Evolutionary conservation across 257 asterid genomes (phyloP).

Genomic region (Capsicum baccatum): DNA sequence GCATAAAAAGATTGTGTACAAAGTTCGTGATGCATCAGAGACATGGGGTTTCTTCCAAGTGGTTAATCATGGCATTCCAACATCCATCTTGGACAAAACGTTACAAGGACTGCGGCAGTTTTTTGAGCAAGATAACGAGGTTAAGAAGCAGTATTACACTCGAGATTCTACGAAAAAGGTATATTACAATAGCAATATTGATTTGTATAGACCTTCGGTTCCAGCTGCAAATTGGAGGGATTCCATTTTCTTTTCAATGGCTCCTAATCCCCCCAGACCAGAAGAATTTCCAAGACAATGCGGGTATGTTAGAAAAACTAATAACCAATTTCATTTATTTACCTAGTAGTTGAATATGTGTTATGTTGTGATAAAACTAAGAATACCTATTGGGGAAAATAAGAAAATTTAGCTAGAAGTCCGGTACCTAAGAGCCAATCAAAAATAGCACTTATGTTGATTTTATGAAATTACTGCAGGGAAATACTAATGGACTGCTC

Average conservation of each 20-base stretch:
- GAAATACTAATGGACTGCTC: slow-evolving; percentile 63
- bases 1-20: slow-evolving; percentile 42
- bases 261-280: slow-evolving; percentile 53
- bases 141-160: slow-evolving; percentile 57
- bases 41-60: slow-evolving; percentile 69
- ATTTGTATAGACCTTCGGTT: slow-evolving; percentile 48
- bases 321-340: neutral
- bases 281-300: slow-evolving; percentile 56
- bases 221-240: slow-evolving; percentile 64
- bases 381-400: neutral
- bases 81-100: slow-evolving; percentile 52
- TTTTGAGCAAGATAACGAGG: slow-evolving; percentile 57
- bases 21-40: slow-evolving; percentile 53
- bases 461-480: slow-evolving; percentile 39
- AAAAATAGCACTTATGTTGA: too few relatives aligned
- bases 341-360: neutral
- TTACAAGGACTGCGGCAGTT: slow-evolving; percentile 58
- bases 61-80: slow-evolving; percentile 69
- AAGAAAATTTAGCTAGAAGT: neutral
- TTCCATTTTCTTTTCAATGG: slow-evolving; percentile 32
- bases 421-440: neutral
- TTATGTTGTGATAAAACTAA: neutral
- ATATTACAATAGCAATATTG: slow-evolving; percentile 56
- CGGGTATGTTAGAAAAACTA: slow-evolving; percentile 41
- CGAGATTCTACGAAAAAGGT: slow-evolving; percentile 53